These are phyloP conservation scores for Aureobasidium pullulans DNA, from an alignment of 2,329 filamentous ascomycete species.

Conservation along the genomic window DNA sequence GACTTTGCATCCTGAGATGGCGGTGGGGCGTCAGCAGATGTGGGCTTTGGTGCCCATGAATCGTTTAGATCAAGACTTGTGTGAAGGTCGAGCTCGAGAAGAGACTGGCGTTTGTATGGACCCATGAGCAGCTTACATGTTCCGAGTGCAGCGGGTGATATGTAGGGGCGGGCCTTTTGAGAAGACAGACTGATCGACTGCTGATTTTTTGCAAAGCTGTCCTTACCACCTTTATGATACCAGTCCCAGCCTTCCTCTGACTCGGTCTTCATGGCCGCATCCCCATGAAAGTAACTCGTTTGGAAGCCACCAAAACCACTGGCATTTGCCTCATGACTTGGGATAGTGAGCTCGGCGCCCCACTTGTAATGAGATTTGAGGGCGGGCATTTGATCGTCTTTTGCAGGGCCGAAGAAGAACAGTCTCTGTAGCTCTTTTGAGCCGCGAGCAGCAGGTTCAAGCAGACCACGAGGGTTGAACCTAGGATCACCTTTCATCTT, in stretches of 20 bases:
- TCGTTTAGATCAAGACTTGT: constrained; percentile 39
- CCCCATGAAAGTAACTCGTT: constrained; percentile 36
- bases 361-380: constrained; percentile 45
- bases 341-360: constrained; percentile 45
- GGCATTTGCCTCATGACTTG: constrained; percentile 33
- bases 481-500: constrained; percentile 12
- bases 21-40: neutral
- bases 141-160: constrained; percentile 29
- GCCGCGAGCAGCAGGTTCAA: constrained; percentile 21
- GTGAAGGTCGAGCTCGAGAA: constrained; percentile 35
- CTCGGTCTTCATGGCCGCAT: constrained; percentile 37
- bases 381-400: constrained; percentile 42
- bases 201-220: constrained; percentile 38
- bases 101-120: constrained; percentile 36
- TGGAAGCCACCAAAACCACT: constrained; percentile 32
- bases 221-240: constrained; percentile 41
- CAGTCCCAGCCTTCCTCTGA: constrained; percentile 44
- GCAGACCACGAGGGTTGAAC: constrained; percentile 21
- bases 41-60: constrained; percentile 32
- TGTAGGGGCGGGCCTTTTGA: constrained; percentile 35
- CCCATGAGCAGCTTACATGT: constrained; percentile 45
- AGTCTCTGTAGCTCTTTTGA: constrained; percentile 39
- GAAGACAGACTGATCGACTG: constrained; percentile 27
- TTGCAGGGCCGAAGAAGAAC: constrained; percentile 44
- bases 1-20: constrained; percentile 28